Evolutionary conservation across 2,329 filamentous ascomycete genomes (phyloP), one percentile per base, ranked within the genome.

Genomic region (Monosporascus sp.): DNA sequence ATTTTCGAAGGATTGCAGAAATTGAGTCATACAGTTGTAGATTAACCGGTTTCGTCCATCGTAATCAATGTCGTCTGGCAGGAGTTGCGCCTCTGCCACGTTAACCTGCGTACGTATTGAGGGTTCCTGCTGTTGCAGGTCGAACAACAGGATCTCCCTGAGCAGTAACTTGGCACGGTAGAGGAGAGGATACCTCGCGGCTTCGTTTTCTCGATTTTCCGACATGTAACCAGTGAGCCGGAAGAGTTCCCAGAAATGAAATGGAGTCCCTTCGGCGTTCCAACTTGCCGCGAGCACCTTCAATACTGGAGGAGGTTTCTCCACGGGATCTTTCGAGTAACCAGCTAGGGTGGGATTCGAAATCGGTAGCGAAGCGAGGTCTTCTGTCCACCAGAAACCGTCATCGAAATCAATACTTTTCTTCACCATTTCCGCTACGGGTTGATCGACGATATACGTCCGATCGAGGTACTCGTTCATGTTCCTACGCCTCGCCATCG

Each of bases 341-440:
- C 65, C 68, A 3, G 74, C 67, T 9, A 69, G 55, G 4, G 70
- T 67, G 5, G 71, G 70, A 47, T 74, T 75, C 2, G 66, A 59
- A 27, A 70, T 69, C 11, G 74, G 70, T 37, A 74, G 56, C 46
- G 62, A 71, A 7, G 73, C 73, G 24, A 79, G 65, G 56, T 81
- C 76, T 48, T 80, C 78, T 17, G 76, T 78, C 77, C 78, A 81
- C 81, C 81, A 84, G 60, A 84, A 83, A 2, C 73, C 73, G 58
- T 84, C 81, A 34, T 78, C 71, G 52, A 80, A 82, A 59, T 84
- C 81, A 3, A 81, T 62, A 51, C 76, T 72, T 3, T 66, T 61
- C 51, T 73, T 73, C 17, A 78, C 75, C 54, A 74, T 65, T n/a
- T 72, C 68, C 2, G 69, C 62, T 26, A 72, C 68, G 14, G 71